phyloP scores from a whole-genome alignment of 805 yeast species.

The Dipodascopsis uninucleata region DNA sequence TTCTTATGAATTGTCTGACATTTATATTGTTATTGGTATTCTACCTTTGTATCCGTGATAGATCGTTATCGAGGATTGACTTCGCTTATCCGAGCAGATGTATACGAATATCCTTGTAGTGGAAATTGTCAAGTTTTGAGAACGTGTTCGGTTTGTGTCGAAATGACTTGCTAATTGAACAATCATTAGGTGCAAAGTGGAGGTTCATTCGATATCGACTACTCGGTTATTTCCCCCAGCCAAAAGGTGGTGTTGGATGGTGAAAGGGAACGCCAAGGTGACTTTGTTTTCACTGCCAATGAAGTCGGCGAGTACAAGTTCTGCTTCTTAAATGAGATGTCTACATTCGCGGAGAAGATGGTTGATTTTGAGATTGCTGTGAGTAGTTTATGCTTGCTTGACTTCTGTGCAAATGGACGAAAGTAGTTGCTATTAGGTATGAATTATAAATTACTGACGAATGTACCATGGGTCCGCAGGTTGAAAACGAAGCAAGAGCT shows the following conservation, averaged over 20 bases:
- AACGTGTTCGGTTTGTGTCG: too few species aligned
- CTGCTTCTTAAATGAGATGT: constrained; percentile 79
- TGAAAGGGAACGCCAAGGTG: constrained; percentile 71
- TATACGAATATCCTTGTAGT: too few species aligned
- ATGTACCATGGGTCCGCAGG: too few species aligned
- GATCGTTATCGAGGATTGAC: too few species aligned
- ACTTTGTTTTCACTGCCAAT: constrained; percentile 65
- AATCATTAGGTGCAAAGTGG: constrained; percentile 65
- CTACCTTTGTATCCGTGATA: too few species aligned
- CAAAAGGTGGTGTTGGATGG: constrained; percentile 53
- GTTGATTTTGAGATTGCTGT: constrained; percentile 72
- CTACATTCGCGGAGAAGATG: constrained; percentile 75
- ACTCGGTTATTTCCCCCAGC: constrained; percentile 53
- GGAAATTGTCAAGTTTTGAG: too few species aligned
- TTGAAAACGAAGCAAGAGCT: constrained; percentile 51
- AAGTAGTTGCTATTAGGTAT: not conserved
- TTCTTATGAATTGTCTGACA: too few species aligned
- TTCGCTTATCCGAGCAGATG: too few species aligned
- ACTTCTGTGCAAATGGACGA: not conserved
- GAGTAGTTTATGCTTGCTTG: constrained; percentile 34
- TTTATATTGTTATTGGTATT: too few species aligned
- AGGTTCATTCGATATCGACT: constrained; percentile 76
- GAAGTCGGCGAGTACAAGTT: constrained; percentile 77
- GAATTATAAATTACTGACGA: too few species aligned
- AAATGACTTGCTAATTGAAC: too few species aligned